Percentiles rank a stretch among this genome's conserved stretches.
Conservation (phyloP, 495 filamentous ascomycete species). For the Podospora australis region DNA sequence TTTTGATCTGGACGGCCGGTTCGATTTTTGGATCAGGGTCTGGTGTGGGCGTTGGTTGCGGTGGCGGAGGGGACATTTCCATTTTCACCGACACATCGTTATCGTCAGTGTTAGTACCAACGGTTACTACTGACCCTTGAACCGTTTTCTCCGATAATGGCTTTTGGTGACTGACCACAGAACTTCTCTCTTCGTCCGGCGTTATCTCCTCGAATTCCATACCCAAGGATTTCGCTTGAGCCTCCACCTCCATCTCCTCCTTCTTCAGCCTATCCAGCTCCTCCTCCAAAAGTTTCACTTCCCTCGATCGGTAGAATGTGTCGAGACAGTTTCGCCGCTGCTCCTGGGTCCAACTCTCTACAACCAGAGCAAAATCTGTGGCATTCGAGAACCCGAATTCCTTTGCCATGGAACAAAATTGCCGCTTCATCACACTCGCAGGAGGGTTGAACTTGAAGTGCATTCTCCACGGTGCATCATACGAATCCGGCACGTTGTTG, state of each 20-base stretch:
- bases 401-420: conserved; percentile 86
- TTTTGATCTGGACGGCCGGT: conserved; percentile 4
- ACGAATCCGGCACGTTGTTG: conserved; percentile 2
- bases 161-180: no score
- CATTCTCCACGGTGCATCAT: conserved; percentile 28
- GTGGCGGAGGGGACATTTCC: not conserved
- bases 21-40: no score
- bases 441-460: conserved; percentile 72
- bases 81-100: not conserved
- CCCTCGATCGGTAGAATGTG: conserved; percentile 60
- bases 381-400: conserved; percentile 69
- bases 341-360: conserved; percentile 89
- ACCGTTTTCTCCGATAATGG: no score
- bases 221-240: not conserved
- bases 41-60: not conserved
- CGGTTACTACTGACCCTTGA: no score
- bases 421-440: conserved; percentile 63
- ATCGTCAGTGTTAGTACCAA: no score
- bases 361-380: conserved; percentile 85
- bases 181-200: conserved; percentile 1
- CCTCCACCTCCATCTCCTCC: conserved; percentile 5
- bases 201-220: not conserved
- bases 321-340: conserved; percentile 75
- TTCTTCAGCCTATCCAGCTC: conserved; percentile 11
- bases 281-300: conserved; percentile 30